These are phyloP conservation scores for Keithomyces neogunnii DNA, from an alignment of 2,329 filamentous ascomycete species.

Conservation along the genomic window DNA sequence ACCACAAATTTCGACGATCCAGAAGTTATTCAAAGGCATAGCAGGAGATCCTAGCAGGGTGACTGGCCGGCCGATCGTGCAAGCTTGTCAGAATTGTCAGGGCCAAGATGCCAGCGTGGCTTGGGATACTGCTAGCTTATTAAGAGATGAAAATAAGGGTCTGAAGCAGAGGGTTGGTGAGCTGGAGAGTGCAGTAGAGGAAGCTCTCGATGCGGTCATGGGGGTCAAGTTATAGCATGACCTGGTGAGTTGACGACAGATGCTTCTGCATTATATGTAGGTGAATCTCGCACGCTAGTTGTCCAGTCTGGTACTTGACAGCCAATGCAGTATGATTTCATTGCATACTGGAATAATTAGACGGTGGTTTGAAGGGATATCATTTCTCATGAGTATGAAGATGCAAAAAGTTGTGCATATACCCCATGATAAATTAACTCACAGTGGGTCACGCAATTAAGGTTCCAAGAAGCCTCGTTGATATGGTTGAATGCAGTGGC, in stretches of 20 bases:
- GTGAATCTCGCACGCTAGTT: too few species aligned
- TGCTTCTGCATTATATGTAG: not conserved
- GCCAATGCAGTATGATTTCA: not conserved
- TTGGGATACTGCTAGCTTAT: conserved; percentile 55
- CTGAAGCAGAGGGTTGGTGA: conserved; percentile 51
- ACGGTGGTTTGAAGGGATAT: not conserved
- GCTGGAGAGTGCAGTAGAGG: conserved; percentile 52
- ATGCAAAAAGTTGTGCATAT: not conserved
- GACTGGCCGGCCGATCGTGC: conserved; percentile 12
- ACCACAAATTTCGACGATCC: conserved; percentile 26
- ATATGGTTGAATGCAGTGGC: too few species aligned
- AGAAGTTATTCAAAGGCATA: conserved; percentile 34
- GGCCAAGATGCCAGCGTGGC: conserved; percentile 51
- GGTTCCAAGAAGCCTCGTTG: too few species aligned
- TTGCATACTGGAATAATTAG: not conserved
- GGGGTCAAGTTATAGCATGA: conserved; percentile 26
- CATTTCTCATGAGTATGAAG: conserved; percentile 2
- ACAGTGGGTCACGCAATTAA: not conserved
- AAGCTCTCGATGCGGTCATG: conserved; percentile 51
- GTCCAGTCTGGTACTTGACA: not conserved
- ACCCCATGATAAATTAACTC: not conserved
- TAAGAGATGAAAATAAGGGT: conserved; percentile 53
- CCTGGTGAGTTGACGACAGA: not conserved
- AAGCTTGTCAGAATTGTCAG: conserved; percentile 45
- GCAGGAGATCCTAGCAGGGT: conserved; percentile 23